phyloP scores from a whole-genome alignment of 1,139 yeast genomes.

The Candida glucosophila region DNA sequence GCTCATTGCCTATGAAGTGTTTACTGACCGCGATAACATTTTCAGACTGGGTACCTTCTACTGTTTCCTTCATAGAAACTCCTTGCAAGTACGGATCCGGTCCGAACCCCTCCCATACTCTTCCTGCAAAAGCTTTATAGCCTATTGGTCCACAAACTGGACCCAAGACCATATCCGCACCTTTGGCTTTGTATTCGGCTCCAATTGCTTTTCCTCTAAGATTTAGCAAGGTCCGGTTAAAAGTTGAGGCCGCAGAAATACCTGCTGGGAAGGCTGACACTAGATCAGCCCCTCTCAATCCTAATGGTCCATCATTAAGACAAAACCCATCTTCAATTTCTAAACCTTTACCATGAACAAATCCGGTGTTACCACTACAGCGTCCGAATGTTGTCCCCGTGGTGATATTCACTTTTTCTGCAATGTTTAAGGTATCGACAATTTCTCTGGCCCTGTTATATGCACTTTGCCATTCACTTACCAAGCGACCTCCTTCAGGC shows the following conservation, averaged over 20 bases:
- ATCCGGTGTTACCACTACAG: constrained; percentile 3
- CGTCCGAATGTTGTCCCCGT: constrained; percentile 50
- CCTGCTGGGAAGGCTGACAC: constrained; percentile 54
- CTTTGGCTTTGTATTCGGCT: constrained; percentile 44
- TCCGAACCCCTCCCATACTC: constrained; percentile 63
- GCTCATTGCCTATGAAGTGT: constrained; percentile 55
- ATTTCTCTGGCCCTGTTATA: constrained; percentile 3
- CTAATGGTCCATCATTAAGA: constrained; percentile 56
- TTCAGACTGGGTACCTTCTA: constrained; percentile 50
- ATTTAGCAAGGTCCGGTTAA: constrained; percentile 44
- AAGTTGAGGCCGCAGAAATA: constrained; percentile 50
- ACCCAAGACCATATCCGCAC: constrained; percentile 54
- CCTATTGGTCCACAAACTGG: constrained; percentile 64
- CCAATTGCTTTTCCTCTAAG: constrained; percentile 53
- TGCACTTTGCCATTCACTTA: constrained; percentile 3
- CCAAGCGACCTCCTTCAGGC: constrained; percentile 4
- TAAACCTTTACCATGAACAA: constrained; percentile 2
- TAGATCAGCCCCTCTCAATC: constrained; percentile 51
- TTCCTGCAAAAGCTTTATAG: constrained; percentile 52
- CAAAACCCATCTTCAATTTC: constrained; percentile 2
- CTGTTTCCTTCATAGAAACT: constrained; percentile 42
- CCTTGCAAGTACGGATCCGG: constrained; percentile 60
- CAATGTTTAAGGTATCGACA: constrained; percentile 34
- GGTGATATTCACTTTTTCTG: constrained; percentile 47
- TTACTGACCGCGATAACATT: constrained; percentile 49